phyloP scores from a whole-genome alignment of 257 asterid species.

The Petrea volubilis region DNA sequence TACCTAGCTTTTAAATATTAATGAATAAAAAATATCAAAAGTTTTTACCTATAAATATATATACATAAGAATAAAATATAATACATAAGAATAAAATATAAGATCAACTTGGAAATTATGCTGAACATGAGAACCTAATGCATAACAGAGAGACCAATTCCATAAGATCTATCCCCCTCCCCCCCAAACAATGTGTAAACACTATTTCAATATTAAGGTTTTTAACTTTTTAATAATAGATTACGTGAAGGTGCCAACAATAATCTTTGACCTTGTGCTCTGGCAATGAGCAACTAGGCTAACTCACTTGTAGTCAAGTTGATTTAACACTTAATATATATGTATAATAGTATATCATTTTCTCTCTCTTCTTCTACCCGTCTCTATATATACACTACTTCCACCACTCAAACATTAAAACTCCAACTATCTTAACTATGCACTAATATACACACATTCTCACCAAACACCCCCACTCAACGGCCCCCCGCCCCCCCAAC shows the following conservation, averaged over 20 bases:
- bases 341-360: no score
- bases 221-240: not conserved
- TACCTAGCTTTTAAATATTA: no score
- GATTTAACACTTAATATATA: not conserved
- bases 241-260: conserved; percentile 26
- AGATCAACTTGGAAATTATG: not conserved
- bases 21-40: not conserved
- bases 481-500: not conserved
- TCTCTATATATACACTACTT: conserved; percentile 4
- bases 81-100: not conserved
- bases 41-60: not conserved
- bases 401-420: conserved; percentile 8
- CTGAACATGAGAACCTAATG: not conserved
- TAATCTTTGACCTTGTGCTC: conserved; percentile 23
- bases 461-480: not conserved
- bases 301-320: not conserved
- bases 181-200: not conserved
- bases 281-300: conserved; percentile 11
- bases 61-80: no score
- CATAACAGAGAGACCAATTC: not conserved
- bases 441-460: not conserved
- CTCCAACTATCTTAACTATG: conserved; percentile 2
- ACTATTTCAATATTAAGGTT: not conserved
- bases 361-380: not conserved
- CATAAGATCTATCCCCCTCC: not conserved